Evolutionary conservation across 352 stramenopile genomes (phyloP).

Genomic region (Globisporangium barbulae): DNA sequence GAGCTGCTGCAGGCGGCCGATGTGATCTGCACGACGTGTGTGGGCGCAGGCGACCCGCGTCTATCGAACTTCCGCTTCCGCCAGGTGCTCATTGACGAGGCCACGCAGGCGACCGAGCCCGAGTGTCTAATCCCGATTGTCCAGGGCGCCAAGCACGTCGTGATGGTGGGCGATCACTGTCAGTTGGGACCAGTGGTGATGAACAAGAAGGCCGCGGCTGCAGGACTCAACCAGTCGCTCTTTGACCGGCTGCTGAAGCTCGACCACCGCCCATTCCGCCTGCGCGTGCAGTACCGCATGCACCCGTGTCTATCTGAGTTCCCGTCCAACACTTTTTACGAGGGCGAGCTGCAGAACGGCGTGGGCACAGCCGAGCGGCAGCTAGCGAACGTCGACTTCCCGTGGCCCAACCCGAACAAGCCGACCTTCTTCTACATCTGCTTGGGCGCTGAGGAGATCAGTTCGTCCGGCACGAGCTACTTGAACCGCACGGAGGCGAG

Average conservation of each 20-base stretch:
- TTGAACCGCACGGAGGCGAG: constrained; percentile 98
- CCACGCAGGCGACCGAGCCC: constrained; percentile 98
- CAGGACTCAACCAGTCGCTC: constrained; percentile 96
- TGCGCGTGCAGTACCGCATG: constrained; percentile 99
- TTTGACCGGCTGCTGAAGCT: constrained; percentile 98
- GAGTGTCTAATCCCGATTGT: constrained; percentile 99
- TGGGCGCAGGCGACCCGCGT: constrained; percentile 96
- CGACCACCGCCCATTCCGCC: constrained; percentile 94
- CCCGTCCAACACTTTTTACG: constrained; percentile 99
- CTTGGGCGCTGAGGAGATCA: constrained; percentile 97
- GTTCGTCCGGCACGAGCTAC: constrained; percentile 96
- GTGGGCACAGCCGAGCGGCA: constrained; percentile 94
- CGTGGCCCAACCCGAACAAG: constrained; percentile 96
- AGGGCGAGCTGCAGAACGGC: constrained; percentile 98
- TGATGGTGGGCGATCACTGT: constrained; percentile 99
- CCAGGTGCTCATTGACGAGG: constrained; percentile 99
- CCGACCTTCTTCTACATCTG: constrained; percentile 99
- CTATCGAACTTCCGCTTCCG: constrained; percentile 98
- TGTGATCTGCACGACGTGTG: constrained; percentile 99
- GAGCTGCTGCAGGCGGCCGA: constrained; percentile 98
- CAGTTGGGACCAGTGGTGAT: constrained; percentile 98
- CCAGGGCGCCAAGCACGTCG: constrained; percentile 97
- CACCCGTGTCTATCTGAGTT: constrained; percentile 99
- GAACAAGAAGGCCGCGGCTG: constrained; percentile 98
- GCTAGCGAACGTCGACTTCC: constrained; percentile 90